These are phyloP conservation scores for Metschnikowia kunwiensis DNA, from an alignment of 805 yeast species.

Conservation along the genomic window DNA sequence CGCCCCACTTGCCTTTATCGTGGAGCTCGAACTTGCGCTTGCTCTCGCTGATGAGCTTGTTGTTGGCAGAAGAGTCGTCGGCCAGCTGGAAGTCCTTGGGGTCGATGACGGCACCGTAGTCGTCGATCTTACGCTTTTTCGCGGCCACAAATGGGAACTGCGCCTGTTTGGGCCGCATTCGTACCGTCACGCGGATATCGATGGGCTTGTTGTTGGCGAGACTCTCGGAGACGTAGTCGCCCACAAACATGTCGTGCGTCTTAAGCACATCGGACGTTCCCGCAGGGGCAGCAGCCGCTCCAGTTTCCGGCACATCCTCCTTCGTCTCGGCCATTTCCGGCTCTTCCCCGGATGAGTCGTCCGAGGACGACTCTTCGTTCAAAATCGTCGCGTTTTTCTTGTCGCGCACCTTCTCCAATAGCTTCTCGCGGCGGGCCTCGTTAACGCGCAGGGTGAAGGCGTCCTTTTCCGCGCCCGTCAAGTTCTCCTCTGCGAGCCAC, in stretches of 20 bases:
- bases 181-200: constrained; percentile 48
- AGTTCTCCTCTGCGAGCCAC: constrained; percentile 46
- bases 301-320: constrained; percentile 1
- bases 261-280: constrained; percentile 28
- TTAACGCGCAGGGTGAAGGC: constrained; percentile 47
- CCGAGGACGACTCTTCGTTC: constrained; percentile 29
- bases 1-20: constrained; percentile 30
- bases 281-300: constrained; percentile 3
- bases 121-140: constrained; percentile 65
- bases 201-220: constrained; percentile 46
- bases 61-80: constrained; percentile 44
- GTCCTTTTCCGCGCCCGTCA: constrained; percentile 50
- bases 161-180: constrained; percentile 49
- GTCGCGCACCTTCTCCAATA: constrained; percentile 41
- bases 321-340: constrained; percentile 10
- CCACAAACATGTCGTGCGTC: constrained; percentile 39
- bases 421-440: constrained; percentile 42
- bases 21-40: constrained; percentile 35
- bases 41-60: constrained; percentile 35
- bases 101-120: constrained; percentile 80
- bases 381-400: constrained; percentile 38
- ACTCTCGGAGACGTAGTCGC: constrained; percentile 35
- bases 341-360: constrained; percentile 32
- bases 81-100: constrained; percentile 57
- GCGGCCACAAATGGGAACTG: constrained; percentile 73